Evolutionary conservation across 257 asterid species (phyloP), one percentile per base, ranked within the genome.

Genomic region (Fraxinus anomala): DNA sequence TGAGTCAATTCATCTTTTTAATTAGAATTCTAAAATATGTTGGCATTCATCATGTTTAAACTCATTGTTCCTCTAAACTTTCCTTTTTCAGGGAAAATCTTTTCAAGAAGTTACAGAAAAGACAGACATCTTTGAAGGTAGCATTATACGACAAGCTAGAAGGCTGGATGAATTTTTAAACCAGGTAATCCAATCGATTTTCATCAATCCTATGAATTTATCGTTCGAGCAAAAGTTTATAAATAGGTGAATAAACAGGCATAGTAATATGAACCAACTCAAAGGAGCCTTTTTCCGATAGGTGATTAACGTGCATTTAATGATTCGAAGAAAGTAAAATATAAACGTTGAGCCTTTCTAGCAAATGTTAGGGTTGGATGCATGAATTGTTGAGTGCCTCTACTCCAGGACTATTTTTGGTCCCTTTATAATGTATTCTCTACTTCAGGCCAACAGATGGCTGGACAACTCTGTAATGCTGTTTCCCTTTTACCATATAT

Each of bases 41-140:
- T 23, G 21, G 66, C 61, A 44, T 33, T 54, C 65, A 82, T 73
- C 66, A 10, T 47, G 42, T 70, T 31, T 70, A 7, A 56, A 63
- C 36, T 78, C 47, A 19, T 70, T 12, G 54, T 36, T 77, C 33
- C 6, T 33, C 54, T 54, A 11, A 17, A 73, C 78, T 76, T 75
- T 34, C 6, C 68, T 23, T 42, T 70, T 78, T 24, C 86, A 94
- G 98, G 99, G 99, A 79, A 95, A 96, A 79, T 66, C 97, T 13
- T 95, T 95, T 78, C 84, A 91, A 54, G 97, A 95, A 37, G 91
- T 93, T 70, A 90, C 88, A 66, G 92, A 89, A 78, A 92, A 93
- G 97, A 95, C 97, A 3, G 99, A 95, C 85, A 93, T 95, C 47
- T 93, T 93, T 70, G 98, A 95, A 90, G 99, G 98, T 36, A 93